Evolutionary conservation across 176 grass and related monocot genomes (phyloP), one percentile per base, ranked within the genome.

Genomic region (Aegilops sharonensis): DNA sequence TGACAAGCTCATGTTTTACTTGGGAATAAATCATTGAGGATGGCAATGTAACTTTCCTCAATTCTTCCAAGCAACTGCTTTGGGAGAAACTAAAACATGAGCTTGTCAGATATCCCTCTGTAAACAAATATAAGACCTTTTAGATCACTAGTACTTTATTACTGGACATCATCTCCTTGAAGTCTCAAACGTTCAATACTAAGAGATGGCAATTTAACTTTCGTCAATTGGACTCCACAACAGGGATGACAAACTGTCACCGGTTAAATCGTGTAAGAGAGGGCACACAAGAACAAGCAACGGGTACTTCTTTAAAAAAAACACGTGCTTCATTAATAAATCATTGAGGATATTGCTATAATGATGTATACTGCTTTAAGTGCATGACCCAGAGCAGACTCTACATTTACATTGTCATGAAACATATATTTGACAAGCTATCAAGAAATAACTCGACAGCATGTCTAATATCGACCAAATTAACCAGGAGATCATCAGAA

Each of bases 361-460:
- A 98, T 89, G 94, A 98, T 98, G 81, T 91, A 95, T 90, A 94
- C 88, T 88, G 94, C 93, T 85, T 92, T 94, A 86, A 98, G 92
- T 66, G 97, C 93, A 39, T 92, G 90, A 78, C 97, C 97, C 78
- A 93, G 70, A 87, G 97, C 97, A 88, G 94, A 95, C 80, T 98
- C 97, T 75, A 95, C 82, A 92, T 95, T 98, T 75, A 86, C 78
- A 71, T 94, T 95, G 81, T 90, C 87, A 63, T 98, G 87, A 48
- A 98, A 98, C 94, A 40, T 40, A 98, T 98, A 79, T 77, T 91
- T 25, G 96, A 93, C 78, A 98, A 92, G 88, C 93, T 94, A 84
- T 98, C 96, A 11, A 95, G 89, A 78, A 98, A 98, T 64, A 92
- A 85, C 36, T 98, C 93, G 6, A 94, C 92, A 32, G 94, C 91